A percentile compares a stretch with the other conserved stretches of the same genome.
phyloP scores from a whole-genome alignment of 1,284 basidiomycete species.

The Papiliotrema flavescens region DNA sequence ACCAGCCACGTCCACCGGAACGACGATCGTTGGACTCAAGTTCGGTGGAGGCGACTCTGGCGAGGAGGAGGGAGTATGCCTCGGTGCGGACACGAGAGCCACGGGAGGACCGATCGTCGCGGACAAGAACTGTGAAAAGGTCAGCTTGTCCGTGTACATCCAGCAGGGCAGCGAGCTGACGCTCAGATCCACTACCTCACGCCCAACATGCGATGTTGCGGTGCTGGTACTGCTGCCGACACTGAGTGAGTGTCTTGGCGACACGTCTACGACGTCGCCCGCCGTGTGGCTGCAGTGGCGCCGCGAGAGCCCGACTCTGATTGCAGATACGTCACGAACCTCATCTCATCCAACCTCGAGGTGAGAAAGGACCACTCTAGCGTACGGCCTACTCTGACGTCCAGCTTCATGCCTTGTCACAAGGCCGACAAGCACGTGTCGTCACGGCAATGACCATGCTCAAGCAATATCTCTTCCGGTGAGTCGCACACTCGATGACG shows the following conservation, averaged over 20 bases:
- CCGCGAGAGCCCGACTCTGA: background rate
- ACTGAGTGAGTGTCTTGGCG: slow-evolving; percentile 59
- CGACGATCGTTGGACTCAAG: slow-evolving; percentile 90
- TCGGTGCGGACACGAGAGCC: slow-evolving; percentile 95
- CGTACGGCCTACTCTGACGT: slow-evolving; percentile 12
- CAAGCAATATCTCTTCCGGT: slow-evolving; percentile 80
- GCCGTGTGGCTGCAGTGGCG: background rate
- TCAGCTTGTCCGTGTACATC: slow-evolving; percentile 32
- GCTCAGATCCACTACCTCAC: slow-evolving; percentile 92
- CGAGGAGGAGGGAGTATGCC: slow-evolving; percentile 78
- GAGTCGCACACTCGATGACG: no score
- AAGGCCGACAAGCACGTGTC: slow-evolving; percentile 80
- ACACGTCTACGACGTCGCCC: background rate
- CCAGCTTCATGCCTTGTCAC: slow-evolving; percentile 71
- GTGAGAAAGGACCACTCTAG: slow-evolving; percentile 17
- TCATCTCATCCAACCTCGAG: slow-evolving; percentile 91
- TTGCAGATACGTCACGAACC: slow-evolving; percentile 71
- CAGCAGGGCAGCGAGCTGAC: slow-evolving; percentile 4
- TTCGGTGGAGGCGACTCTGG: slow-evolving; percentile 58
- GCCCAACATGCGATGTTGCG: slow-evolving; percentile 93
- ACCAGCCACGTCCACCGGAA: slow-evolving; percentile 90
- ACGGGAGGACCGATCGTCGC: slow-evolving; percentile 94
- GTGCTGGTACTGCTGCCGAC: slow-evolving; percentile 96
- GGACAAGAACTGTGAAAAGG: slow-evolving; percentile 99
- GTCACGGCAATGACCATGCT: slow-evolving; percentile 99